Conservation (phyloP, 768 basidiomycete species). For the Cantharellus cinnabarinus region DNA sequence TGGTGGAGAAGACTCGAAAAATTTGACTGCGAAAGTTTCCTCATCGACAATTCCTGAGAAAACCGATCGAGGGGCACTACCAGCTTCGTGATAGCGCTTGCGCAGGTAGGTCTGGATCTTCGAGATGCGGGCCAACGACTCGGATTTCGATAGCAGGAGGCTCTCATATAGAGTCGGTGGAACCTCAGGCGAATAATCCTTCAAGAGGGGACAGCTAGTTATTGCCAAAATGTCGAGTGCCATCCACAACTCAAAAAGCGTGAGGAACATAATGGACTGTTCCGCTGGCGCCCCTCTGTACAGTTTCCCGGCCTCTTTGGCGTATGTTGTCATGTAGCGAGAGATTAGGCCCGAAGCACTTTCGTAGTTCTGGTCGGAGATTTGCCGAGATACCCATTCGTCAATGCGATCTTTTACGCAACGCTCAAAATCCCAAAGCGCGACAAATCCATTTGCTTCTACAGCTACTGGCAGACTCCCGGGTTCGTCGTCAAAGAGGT, state of each 20-base stretch:
- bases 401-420: neutral
- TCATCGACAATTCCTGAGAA: neutral
- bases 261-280: conserved; percentile 24
- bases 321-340: neutral
- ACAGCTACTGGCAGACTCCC: neutral
- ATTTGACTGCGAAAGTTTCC: conserved; percentile 14
- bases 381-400: neutral
- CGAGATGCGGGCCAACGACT: neutral
- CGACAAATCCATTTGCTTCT: neutral
- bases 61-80: neutral
- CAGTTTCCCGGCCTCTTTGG: neutral
- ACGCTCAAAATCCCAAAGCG: conserved; percentile 1
- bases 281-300: conserved; percentile 7
- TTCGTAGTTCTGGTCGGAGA: neutral
- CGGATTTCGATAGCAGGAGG: conserved; percentile 14
- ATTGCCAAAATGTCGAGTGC: conserved; percentile 23
- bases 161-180: conserved; percentile 20
- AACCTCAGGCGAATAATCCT: conserved; percentile 27
- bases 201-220: conserved; percentile 20
- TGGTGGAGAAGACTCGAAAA: conserved; percentile 13
- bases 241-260: conserved; percentile 29
- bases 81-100: neutral
- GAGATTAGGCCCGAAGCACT: too few species aligned
- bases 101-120: neutral
- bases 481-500: neutral